Base-by-base conservation (phyloP, 768 basidiomycete species). In the Boletellus sp. region DNA sequence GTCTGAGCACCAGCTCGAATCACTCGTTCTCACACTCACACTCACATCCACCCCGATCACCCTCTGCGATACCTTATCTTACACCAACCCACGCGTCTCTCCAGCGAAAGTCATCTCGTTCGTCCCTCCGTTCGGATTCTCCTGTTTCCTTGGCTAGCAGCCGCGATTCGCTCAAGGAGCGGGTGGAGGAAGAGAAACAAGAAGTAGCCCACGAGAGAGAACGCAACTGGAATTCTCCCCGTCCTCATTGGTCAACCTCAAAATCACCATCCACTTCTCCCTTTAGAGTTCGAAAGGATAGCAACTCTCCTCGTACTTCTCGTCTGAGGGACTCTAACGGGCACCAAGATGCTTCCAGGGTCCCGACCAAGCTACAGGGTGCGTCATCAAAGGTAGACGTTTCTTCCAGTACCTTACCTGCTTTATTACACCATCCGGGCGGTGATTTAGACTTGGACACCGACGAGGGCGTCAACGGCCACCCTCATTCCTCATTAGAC, bases 161-260 rank as follows among this genome's bases (percentile, higher is more conserved):
- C 35, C 70, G 64, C 13, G 69, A 60, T 35, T 68, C 66, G 19
- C 54, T 63, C 28, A 55, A 68, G 22, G 71, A 71, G 62, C 69
- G 13, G 19, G 61, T 62, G 19, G 46, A 60, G 45, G 66, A 64
- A 37, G 54, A 67, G 45, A 49, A 61, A 50, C 54, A 63, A n/a
- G 77, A 73, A 55, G 49, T 67, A 4, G 51, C 58, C n/a, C 76
- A 79, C 34, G 75, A 78, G 55, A 75, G 83, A 42, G 84, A 86
- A 65, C 73, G 81, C 42, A 86, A 86, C 57, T 86, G 84, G 85
- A 82, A 84, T 62, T 77, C 83, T 8, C 81, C 79, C n/a, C 77
- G 73, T 33, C 83, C 80, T 7, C 75, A 71, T 44, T 84, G 83
- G 83, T 61, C 67, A 17, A 54, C 57, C 19, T 47, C 62, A 23